These are phyloP conservation scores for Xylaria sp. DNA, from an alignment of 2,329 filamentous ascomycete species.

Conservation along the genomic window DNA sequence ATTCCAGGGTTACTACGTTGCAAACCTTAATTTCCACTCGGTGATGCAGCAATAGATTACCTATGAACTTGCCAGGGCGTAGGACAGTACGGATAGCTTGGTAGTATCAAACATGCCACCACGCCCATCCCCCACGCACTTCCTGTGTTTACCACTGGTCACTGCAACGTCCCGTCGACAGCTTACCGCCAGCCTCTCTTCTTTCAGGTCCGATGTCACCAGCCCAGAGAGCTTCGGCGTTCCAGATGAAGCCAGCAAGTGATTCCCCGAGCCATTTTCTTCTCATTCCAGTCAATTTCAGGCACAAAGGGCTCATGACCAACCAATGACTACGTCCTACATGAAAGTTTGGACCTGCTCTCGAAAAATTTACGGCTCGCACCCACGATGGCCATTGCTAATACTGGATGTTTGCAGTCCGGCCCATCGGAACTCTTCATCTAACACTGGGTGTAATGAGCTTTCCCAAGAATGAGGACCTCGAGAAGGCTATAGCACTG, in stretches of 20 bases:
- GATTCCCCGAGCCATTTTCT: neutral
- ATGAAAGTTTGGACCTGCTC: neutral
- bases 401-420: slow-evolving; percentile 46
- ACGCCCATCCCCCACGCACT: slow-evolving; percentile 66
- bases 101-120: slow-evolving; percentile 43
- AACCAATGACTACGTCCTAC: neutral
- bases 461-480: slow-evolving; percentile 56
- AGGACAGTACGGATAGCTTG: neutral
- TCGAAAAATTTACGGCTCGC: neutral
- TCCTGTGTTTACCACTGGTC: slow-evolving; percentile 76
- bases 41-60: too few relatives aligned
- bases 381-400: neutral
- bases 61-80: neutral
- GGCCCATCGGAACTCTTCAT: slow-evolving; percentile 81
- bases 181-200: slow-evolving; percentile 64
- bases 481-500: slow-evolving; percentile 50
- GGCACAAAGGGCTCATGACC: neutral
- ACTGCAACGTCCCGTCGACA: slow-evolving; percentile 65
- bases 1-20: too few relatives aligned
- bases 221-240: slow-evolving; percentile 54
- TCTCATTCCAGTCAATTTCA: neutral
- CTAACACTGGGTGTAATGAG: slow-evolving; percentile 88
- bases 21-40: too few relatives aligned
- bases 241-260: slow-evolving; percentile 61
- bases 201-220: slow-evolving; percentile 66